These are phyloP conservation scores for Cyclotella kingstonii DNA, from an alignment of 108 stramenopile species.

Conservation along the genomic window DNA sequence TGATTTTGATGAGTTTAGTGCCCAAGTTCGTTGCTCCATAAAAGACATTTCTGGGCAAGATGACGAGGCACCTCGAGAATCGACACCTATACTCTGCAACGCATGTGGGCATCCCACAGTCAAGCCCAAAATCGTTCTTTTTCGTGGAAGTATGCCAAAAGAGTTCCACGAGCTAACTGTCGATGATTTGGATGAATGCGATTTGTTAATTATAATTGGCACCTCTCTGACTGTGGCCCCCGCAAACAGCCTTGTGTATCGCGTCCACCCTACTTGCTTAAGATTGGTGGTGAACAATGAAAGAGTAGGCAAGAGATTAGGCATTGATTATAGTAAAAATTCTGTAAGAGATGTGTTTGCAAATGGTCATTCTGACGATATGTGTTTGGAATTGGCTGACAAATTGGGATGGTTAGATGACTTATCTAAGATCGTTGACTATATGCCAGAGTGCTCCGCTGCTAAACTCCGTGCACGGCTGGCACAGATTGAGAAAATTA, in stretches of 20 bases:
- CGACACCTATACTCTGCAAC: slow-evolving; percentile 66
- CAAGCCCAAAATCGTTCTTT: slow-evolving; percentile 86
- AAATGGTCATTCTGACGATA: slow-evolving; percentile 45
- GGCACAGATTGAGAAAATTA: slow-evolving; percentile 3
- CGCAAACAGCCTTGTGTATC: slow-evolving; percentile 72
- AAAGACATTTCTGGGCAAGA: slow-evolving; percentile 76
- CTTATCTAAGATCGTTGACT: slow-evolving; percentile 42
- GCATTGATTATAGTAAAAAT: slow-evolving; percentile 48
- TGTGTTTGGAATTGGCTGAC: slow-evolving; percentile 49
- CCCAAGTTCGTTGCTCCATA: slow-evolving; percentile 53
- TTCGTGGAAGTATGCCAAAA: slow-evolving; percentile 68
- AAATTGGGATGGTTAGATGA: slow-evolving; percentile 58
- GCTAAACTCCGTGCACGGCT: slow-evolving; percentile 42
- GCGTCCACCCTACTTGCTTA: slow-evolving; percentile 57
- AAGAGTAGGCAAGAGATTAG: slow-evolving; percentile 63
- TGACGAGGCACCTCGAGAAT: slow-evolving; percentile 55
- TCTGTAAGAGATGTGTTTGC: slow-evolving; percentile 46
- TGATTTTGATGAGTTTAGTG: slow-evolving; percentile 63
- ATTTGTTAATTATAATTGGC: slow-evolving; percentile 76
- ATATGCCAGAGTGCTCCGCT: slow-evolving; percentile 53
- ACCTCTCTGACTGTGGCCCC: slow-evolving; percentile 71
- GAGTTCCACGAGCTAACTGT: slow-evolving; percentile 63
- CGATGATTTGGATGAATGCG: slow-evolving; percentile 57
- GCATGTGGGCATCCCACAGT: slow-evolving; percentile 57
- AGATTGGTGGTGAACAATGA: slow-evolving; percentile 79